Evolutionary conservation across 2,329 filamentous ascomycete species (phyloP).

Genomic region (Phialophora expanda): DNA sequence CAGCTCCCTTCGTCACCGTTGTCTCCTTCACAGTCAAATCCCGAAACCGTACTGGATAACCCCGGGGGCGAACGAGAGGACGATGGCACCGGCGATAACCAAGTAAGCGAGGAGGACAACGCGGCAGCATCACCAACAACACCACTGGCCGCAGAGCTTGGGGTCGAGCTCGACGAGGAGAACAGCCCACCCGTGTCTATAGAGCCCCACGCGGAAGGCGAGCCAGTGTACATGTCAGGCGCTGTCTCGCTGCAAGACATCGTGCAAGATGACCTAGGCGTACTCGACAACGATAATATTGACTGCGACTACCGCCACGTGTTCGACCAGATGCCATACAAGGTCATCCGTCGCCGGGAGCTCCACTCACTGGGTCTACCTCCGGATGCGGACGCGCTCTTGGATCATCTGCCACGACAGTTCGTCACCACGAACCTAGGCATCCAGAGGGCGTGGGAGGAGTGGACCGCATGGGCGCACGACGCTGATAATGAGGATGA

Average conservation of each 20-base stretch:
- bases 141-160: background rate
- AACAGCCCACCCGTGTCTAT: background rate
- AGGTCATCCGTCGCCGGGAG: conserved; percentile 12
- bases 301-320: too few relatives aligned
- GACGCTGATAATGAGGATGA: background rate
- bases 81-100: background rate
- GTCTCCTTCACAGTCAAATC: background rate
- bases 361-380: conserved; percentile 5
- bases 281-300: conserved; percentile 3
- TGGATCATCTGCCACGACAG: background rate
- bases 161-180: background rate
- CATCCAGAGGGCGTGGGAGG: conserved; percentile 1
- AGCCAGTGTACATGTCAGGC: conserved; percentile 3
- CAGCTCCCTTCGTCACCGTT: background rate
- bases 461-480: background rate
- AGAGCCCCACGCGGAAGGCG: background rate
- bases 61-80: background rate
- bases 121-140: background rate
- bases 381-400: conserved; percentile 1
- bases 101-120: background rate
- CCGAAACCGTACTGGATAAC: background rate
- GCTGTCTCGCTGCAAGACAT: background rate
- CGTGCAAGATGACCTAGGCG: background rate
- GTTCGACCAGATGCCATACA: conserved; percentile 22
- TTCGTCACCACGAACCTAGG: conserved; percentile 24